Base-by-base conservation (phyloP, 164 flowering plant species). In the Dillenia suffruticosa region DNA sequence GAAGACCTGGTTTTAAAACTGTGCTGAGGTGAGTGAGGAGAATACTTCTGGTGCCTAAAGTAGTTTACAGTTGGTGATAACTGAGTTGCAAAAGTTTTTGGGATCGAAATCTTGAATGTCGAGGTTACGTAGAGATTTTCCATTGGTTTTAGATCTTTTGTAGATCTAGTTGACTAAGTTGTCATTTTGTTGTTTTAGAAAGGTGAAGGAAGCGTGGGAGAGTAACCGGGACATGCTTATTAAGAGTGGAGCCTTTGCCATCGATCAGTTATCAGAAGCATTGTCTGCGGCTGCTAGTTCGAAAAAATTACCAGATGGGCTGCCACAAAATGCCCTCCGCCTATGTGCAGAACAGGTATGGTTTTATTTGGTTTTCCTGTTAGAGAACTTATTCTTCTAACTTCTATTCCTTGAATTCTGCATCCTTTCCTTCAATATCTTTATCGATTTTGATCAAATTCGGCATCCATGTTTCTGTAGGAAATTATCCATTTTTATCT, bases 191-290 rank as follows among this genome's bases (percentile, higher is more conserved):
- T 63, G 24, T 50, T 60, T 32, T 75, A 93, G 96, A 75, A 90
- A 83, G 71, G 97, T 93, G 67, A 90, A 86, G 62, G 89, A 87
- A 54, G 94, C 96, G 51, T 93, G 98, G 98, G 87, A 90, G 43
- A 81, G 59, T 46, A 87, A 87, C 66, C 76, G 82, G 65, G 96
- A 86, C 19, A 67, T 61, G 51, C 88, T 93, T 61, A 74, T 85
- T 54, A 77, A 85, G 64, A 87, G 96, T 78, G 98, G 94, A 47
- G 55, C 84, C 50, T 82, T 74, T 83, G 92, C 91, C 8, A 90
- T 93, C 51, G 85, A 93, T 54, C 92, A 93, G 65, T 77, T 93
- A 26, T 77, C 94, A 16, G 91, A 93, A 76, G 98, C 98, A 51
- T 70, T 93, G 45, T 70, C 98, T n/a, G 67, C 81, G 12, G 76